Evolutionary conservation across 1,284 basidiomycete genomes (phyloP).

Genomic region (Cryptococcus sp.): DNA sequence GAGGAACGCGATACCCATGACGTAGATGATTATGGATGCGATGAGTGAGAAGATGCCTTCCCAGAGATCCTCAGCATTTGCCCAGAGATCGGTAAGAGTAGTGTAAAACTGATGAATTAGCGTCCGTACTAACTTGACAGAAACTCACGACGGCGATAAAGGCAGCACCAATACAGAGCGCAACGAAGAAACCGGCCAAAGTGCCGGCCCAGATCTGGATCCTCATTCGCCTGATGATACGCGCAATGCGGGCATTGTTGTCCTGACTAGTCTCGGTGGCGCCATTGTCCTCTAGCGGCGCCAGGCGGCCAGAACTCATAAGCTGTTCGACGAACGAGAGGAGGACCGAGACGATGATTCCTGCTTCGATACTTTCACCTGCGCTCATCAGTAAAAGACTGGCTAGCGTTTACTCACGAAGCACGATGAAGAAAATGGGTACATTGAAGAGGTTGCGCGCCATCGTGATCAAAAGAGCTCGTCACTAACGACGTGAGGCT

Average conservation of each 20-base stretch:
- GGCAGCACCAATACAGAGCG: slow-evolving; percentile 64
- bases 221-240: slow-evolving; percentile 51
- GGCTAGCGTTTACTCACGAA: slow-evolving; percentile 34
- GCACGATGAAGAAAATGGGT: slow-evolving; percentile 56
- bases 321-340: slow-evolving; percentile 55
- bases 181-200: slow-evolving; percentile 68
- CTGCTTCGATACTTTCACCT: slow-evolving; percentile 54
- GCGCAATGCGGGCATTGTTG: slow-evolving; percentile 27
- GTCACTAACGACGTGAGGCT: too few species aligned
- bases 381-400: slow-evolving; percentile 3
- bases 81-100: slow-evolving; percentile 59
- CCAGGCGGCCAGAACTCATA: slow-evolving; percentile 40
- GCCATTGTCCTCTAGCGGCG: background rate
- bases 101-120: slow-evolving; percentile 54
- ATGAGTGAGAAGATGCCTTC: slow-evolving; percentile 77
- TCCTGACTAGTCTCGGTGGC: slow-evolving; percentile 8
- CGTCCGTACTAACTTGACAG: background rate
- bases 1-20: slow-evolving; percentile 76
- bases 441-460: slow-evolving; percentile 49
- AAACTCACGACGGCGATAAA: slow-evolving; percentile 56
- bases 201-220: slow-evolving; percentile 78
- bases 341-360: slow-evolving; percentile 53
- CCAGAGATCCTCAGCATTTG: slow-evolving; percentile 53
- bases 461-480: slow-evolving; percentile 32
- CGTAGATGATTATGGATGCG: slow-evolving; percentile 76